Base-by-base conservation (phyloP, 495 filamentous ascomycete species). In the Penicillium dipodomyicola region DNA sequence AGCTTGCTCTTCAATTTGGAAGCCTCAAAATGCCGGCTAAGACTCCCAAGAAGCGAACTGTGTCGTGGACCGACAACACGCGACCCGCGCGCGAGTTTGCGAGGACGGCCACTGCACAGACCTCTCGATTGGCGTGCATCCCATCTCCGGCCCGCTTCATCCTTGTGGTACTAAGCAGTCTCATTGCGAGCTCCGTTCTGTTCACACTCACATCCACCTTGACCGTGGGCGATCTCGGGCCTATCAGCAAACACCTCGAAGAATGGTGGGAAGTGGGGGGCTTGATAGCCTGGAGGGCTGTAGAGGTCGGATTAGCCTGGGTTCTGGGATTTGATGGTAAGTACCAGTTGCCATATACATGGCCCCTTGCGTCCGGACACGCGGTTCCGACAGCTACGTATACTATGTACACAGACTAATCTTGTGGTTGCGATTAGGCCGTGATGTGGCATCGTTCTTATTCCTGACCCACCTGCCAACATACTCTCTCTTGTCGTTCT, bases 231-330 rank as follows among this genome's bases (percentile, higher is more conserved):
- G 84, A 91, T 58, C 71, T 94, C 23, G 80, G 80, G 1, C 64
- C 66, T 33, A 82, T 92, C 52, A 83, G 81, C 65, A 81, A 84
- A 57, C 79, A 77, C 32, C 56, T 84, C 46, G 82, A 82, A 51
- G 77, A 82, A 55, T 81, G 79, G 80, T 73, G 74, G 64, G 83
- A 89, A 67, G 74, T 87, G n/a, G 77, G 60, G 8, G 77, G 80
- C 5, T 64, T 89, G 54, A 71, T 88, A 11, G 81, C 62, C 8
- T 92, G 88, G 87, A 86, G 80, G 72, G 71, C 86, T 54, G 75
- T 85, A 33, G 84, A 89, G 67, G 77, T 96, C 46, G 85, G 77
- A 22, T 59, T 90, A 17, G 84, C 81, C 32, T 95, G 90, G 91
- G 80, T 75, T 58, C 73, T 84, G 35, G 77, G 83, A 46, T 90